phyloP scores from a whole-genome alignment of 176 grass and related monocot species.

The Paspalum notatum region DNA sequence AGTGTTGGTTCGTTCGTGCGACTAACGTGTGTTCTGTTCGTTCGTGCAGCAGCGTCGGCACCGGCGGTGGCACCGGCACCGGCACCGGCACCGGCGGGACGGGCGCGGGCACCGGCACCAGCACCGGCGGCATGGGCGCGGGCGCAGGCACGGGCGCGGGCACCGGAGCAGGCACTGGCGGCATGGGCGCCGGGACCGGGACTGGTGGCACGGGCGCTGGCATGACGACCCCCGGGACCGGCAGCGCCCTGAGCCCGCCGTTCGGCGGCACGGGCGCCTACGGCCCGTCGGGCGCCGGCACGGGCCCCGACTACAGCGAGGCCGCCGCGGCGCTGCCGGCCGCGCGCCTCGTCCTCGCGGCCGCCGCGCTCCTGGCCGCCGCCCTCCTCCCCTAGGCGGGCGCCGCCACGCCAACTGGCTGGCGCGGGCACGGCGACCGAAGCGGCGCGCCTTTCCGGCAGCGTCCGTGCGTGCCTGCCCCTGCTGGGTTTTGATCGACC shows the following conservation, averaged over 20 bases:
- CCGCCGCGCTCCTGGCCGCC: neutral
- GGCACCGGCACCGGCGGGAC: neutral
- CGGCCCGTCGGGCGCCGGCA: conserved; percentile 41
- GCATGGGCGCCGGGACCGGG: neutral
- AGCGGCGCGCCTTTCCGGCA: neutral
- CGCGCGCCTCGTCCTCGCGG: neutral
- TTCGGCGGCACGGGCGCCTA: conserved; percentile 46
- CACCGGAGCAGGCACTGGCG: neutral
- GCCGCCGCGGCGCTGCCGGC: neutral
- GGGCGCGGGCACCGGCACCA: neutral
- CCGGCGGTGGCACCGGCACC: neutral
- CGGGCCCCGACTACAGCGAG: conserved; percentile 38
- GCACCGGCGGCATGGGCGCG: too few relatives aligned
- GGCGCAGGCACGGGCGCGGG: neutral
- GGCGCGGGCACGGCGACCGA: neutral
- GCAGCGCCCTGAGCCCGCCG: conserved; percentile 42
- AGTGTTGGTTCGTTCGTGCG: too few relatives aligned
- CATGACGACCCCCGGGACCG: conserved; percentile 26
- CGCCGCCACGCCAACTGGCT: neutral
- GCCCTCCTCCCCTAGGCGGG: neutral
- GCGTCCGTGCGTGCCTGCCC: neutral
- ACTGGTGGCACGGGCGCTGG: neutral
- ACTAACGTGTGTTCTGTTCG: neutral
- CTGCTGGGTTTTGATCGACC: conserved; percentile 40
- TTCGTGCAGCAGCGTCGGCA: conserved; percentile 31